Base-by-base conservation (phyloP, 148 eudicot genomes). In the Nepenthes gracilis region DNA sequence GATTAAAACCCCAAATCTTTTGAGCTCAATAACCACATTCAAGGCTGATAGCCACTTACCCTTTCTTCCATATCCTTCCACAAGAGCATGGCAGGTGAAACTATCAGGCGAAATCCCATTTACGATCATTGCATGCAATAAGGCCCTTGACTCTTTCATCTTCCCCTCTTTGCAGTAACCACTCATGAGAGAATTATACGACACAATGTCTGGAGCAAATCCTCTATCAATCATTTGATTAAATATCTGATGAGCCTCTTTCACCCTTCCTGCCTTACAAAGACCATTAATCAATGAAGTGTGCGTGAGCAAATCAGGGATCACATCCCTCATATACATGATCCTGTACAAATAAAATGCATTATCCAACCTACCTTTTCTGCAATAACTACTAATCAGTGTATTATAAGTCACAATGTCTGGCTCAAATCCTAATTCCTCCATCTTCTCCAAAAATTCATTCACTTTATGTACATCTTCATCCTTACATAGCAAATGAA, bases 371-470 rank as follows among this genome's bases (percentile, higher is more conserved):
- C 88, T 85, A 43, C 74, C 68, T 52, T 71, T 74, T 49, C 73
- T 80, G 75, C 96, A 88, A 75, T 85, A 88, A 71, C 82, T 80
- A 71, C 76, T 77, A 65, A 92, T 75, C 36, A 92, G 59, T 49
- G 81, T 92, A 72, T 88, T 88, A 73, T 88, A 92, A 0, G 96
- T 92, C 62, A 92, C 90, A 64, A 85, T 70, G 69, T 92, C 96
- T 4, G 94, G 97, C 40, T 78, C 86, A 78, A 92, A 92, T 54
- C 96, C 96, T 71, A 82, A 88, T 68, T 92, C 97, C 77, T 92
- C 97, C 85, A 92, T 83, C 75, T 83, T 84, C 72, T 92, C 90
- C 67, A 92, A 62, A 65, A 92, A 85, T 56, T 75, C 81, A 64
- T 88, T 82, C 43, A 85, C 81, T 80, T 79, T 83, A 47, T 80